Conservation (phyloP, 2,329 filamentous ascomycete genomes). For the Fonsecaea nubica region DNA sequence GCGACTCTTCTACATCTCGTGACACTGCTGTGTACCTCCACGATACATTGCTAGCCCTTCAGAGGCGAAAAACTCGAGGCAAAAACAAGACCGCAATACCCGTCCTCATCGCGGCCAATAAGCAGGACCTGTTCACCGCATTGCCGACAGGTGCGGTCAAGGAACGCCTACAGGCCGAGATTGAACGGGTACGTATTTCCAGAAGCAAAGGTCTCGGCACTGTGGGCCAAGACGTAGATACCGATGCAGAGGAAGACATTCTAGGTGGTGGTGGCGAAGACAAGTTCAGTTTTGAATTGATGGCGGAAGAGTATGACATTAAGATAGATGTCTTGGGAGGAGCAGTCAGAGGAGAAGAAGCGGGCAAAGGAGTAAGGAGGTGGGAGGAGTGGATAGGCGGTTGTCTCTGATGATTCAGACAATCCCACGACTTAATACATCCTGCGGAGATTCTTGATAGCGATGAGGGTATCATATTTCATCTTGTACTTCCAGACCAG, state of each 20-base stretch:
- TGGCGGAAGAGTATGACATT: slow-evolving; percentile 79
- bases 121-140: slow-evolving; percentile 93
- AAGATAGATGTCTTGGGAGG: slow-evolving; percentile 79
- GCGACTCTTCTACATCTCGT: slow-evolving; percentile 59
- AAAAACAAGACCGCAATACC: slow-evolving; percentile 66
- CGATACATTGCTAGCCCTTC: slow-evolving; percentile 82
- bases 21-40: slow-evolving; percentile 85
- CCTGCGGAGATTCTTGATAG: slow-evolving; percentile 16
- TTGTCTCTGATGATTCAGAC: slow-evolving; percentile 62
- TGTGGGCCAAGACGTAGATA: slow-evolving; percentile 48
- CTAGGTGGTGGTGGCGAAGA: slow-evolving; percentile 83
- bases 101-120: slow-evolving; percentile 89
- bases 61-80: slow-evolving; percentile 65
- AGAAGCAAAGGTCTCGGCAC: slow-evolving; percentile 74
- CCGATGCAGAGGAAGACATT: slow-evolving; percentile 75
- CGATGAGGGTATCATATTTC: slow-evolving; percentile 29
- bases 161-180: slow-evolving; percentile 77
- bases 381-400: slow-evolving; percentile 93
- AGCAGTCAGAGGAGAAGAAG: slow-evolving; percentile 63
- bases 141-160: slow-evolving; percentile 79
- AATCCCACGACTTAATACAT: slow-evolving; percentile 28
- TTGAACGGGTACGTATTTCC: slow-evolving; percentile 76
- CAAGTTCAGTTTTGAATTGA: slow-evolving; percentile 78
- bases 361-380: slow-evolving; percentile 73
- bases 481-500: slow-evolving; percentile 32